Evolutionary conservation across 306 rosid genomes (phyloP), one percentile per base, ranked within the genome.

Genomic region (Vigna hirtella): DNA sequence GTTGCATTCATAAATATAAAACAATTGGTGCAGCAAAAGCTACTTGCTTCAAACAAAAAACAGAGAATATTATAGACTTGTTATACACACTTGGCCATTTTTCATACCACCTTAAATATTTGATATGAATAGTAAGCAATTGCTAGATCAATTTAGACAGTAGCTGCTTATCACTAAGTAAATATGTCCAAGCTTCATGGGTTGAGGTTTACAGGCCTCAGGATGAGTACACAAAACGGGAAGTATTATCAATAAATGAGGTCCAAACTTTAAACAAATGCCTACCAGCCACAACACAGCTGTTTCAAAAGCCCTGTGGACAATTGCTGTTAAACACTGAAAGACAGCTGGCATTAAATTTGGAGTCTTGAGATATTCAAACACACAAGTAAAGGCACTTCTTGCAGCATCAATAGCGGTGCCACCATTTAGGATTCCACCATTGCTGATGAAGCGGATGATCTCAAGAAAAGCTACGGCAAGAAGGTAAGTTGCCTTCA

Each of bases 401-500:
- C 96, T 91, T 77, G 92, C 77, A 82, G 87, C 84, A 78, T 85
- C 86, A 81, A 85, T 66, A 64, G 68, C 70, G 72, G 88, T 75
- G 80, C 84, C 89, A 69, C 98, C 98, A 89, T 93, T 95, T 48
- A 95, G 96, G 78, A 92, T 78, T 65, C 98, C 98, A 22, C 98
- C 98, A 78, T 95, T 95, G 84, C 98, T 92, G 86, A 92, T 87
- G 83, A 95, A 95, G 81, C 99, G 98, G 59, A 92, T 95, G 64
- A 91, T 95, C 90, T 95, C 99, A 64, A 92, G 87, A 81, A 93
- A 92, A 79, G 98, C 96, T 76, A 95, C 99, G 0, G 99, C 99
- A 76, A 95, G 99, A 84, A 95, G 99, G 87, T 95, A 95, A 14
- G 99, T 95, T 73, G 99, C 97, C 85, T 95, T 95, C 77, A 95